Base-by-base conservation (phyloP, 2,329 filamentous ascomycete genomes). In the Mariannaea elegans region DNA sequence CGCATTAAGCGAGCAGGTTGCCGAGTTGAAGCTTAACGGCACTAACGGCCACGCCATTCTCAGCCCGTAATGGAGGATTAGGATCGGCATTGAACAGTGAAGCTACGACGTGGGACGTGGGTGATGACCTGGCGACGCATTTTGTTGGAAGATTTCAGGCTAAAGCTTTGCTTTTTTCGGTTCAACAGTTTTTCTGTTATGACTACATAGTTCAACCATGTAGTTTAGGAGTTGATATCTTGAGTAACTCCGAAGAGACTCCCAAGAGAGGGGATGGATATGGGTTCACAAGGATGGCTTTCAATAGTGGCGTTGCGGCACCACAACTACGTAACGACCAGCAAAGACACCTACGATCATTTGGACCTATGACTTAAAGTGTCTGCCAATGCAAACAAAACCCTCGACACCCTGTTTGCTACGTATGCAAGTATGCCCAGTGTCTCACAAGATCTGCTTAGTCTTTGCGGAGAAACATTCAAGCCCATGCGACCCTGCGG, bases 1-100 rank as follows among this genome's bases (percentile, higher is more conserved):
- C 27, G 54, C 56, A 19, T 29, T 70, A 41, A 65, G 48, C 32
- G 64, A 70, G 29, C 56, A 65, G 31, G 47, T 70, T 48, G 68
- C 65, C 14, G 61, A 66, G 29, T 53, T 70, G 56, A 62, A 59
- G 16, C 24, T 70, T 18, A 68, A 65, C 39, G 68, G 68, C 7
- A 60, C 46, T 24, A 47, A 49, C 44, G 50, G 38, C 36, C 23
- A 31, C 41, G 39, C 23, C 47, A 29, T 27, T 32, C 27, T 36
- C 41, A 46, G 32, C 32, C 46, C 39, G n/a, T 50, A 23, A 55
- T 10, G 3, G 32, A 50, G 59, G 53, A 51, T 54, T 23, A 42
- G 46, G 54, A 47, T 46, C 58, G 52, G 21, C 38, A 60, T 12
- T 24, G 13, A 31, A 23, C 24, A 19, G 27, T 21, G 21, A 39